Evolutionary conservation across 306 rosid species (phyloP).

Genomic region (Sesbania bispinosa): DNA sequence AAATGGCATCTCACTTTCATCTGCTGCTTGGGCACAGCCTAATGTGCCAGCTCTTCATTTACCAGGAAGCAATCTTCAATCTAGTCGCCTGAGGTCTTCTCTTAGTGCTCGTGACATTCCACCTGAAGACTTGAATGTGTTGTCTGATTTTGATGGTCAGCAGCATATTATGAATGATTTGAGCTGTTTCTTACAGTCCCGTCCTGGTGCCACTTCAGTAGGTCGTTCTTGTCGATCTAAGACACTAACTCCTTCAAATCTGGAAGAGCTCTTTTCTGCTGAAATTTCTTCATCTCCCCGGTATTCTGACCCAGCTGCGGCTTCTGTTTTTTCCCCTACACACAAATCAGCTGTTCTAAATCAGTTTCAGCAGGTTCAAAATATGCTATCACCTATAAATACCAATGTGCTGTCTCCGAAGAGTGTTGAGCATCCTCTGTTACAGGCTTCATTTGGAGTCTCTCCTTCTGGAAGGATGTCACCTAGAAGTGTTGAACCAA

Average conservation of each 20-base stretch:
- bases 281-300: constrained; percentile 67
- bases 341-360: constrained; percentile 67
- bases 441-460: constrained; percentile 59
- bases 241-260: constrained; percentile 64
- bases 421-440: constrained; percentile 54
- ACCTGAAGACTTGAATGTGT: constrained; percentile 42
- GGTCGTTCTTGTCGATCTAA: constrained; percentile 55
- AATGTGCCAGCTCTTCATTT: constrained; percentile 84
- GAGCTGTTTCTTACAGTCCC: constrained; percentile 58
- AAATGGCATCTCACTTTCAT: constrained; percentile 49
- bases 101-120: constrained; percentile 71
- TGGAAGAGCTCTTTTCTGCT: constrained; percentile 67
- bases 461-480: constrained; percentile 80
- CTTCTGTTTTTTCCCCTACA: constrained; percentile 62
- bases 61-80: constrained; percentile 77
- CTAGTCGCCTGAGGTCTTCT: constrained; percentile 79
- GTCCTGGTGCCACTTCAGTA: constrained; percentile 32
- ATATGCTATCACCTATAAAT: constrained; percentile 61
- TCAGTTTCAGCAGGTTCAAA: constrained; percentile 77
- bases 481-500: constrained; percentile 64
- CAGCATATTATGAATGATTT: constrained; percentile 61
- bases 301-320: constrained; percentile 55
- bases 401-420: constrained; percentile 61
- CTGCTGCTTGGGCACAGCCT: constrained; percentile 60
- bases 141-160: constrained; percentile 57